Evolutionary conservation across 805 yeast genomes (phyloP), one percentile per base, ranked within the genome.

Genomic region (Wickerhamiella siamensis): DNA sequence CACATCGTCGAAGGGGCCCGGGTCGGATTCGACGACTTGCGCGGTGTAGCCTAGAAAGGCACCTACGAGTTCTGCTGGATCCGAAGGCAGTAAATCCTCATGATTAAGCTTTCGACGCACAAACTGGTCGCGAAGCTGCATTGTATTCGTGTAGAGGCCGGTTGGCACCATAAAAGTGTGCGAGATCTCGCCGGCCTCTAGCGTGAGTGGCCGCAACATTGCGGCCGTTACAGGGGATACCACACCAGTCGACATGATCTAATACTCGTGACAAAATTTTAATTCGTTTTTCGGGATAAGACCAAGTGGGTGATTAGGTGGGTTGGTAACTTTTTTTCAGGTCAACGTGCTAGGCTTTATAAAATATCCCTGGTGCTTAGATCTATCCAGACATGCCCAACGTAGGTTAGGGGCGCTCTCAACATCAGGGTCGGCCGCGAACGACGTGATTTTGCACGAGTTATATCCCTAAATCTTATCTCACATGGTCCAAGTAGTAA

Each of bases 41-140:
- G 68, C 62, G n/a, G 61, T 51, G 40, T 56, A 62, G 15, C 94
- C 95, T 46, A 91, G 66, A 58, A 91, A 91, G 53, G 75, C 74
- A 45, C 83, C 83, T 48, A 84, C 71, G 45, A 91, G 72, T 63
- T 88, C 96, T 31, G 84, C 79, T 37, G 87, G 77, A 36, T 88
- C 77, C 27, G 83, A 64, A 31, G 95, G 38, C 14, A 26, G 38
- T 20, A 36, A 20, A 5, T 34, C 38, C 14, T 80, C 91, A 6
- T 6, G 29, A 24, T 24, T 24, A 10, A 16, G 20, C 5, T 26
- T 24, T 31, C 24, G 29, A 14, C 18, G 24, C 18, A 65, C 67
- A 61, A 88, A 91, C 62, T 79, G 93, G 51, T 84, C 87, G 55
- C 83, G 81, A 53, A 91, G 71, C 64, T 87, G 95, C 45, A 88